Base-by-base conservation (phyloP, 108 stramenopile genomes). In the Cyclotella kingstonii region DNA sequence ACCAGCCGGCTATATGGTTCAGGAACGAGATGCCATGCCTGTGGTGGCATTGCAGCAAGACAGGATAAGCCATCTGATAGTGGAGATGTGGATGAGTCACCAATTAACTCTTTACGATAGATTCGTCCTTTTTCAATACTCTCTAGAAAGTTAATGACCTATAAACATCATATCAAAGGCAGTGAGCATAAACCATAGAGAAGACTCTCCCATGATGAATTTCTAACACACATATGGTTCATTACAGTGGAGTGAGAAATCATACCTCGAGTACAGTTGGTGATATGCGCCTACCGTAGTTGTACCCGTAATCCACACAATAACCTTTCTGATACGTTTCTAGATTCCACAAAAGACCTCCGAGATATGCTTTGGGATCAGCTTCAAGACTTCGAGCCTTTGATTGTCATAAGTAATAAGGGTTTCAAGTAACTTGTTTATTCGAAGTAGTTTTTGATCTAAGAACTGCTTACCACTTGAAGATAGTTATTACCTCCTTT, bases 291-390 rank as follows among this genome's bases (percentile, higher is more conserved):
- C 63, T 73, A 4, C 88, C 92, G 53, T 94, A 94, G 50, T 88
- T 82, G 60, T 79, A 94, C 4, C 64, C 73, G 36, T 84, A 95
- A 63, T 87, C 76, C n/a, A 70, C 50, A 44, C 84, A 84, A 28
- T 74, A 59, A 7, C 90, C 90, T 46, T 88, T 78, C 57, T 80
- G 84, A 65, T 87, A 89, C 0, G 85, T 91, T 45, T 92, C 85
- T 34, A 95, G 48, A 50, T 84, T 91, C 93, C 91, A 96, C 4
- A 96, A 52, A 1, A 96, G 40, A 5, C 93, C 93, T 29, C 56
- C 76, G 28, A 94, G 75, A 51, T 94, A 96, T 7, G 46, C 54
- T 11, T 81, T 75, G 11, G 83, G 81, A 36, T 83, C 81, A 12
- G 73, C 78, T n/a, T n/a, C n/a, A n/a, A n/a, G n/a, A n/a, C n/a